A percentile compares a stretch with the other conserved stretches of the same genome.
Evolutionary conservation across 768 basidiomycete species (phyloP).

Genomic region (Mycena leptocephala): DNA sequence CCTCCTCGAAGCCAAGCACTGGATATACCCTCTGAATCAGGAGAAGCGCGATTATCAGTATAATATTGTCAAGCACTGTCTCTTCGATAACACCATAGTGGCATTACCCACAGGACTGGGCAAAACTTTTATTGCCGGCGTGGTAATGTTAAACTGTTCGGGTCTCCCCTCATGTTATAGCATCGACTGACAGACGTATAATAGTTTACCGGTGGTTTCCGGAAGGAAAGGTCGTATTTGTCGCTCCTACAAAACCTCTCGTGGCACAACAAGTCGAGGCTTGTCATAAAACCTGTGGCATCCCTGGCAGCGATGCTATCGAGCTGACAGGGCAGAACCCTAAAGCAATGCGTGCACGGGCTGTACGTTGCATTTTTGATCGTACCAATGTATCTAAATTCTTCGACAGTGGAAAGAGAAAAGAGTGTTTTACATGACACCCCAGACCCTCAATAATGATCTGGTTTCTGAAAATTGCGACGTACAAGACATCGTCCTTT

Average conservation of each 20-base stretch:
- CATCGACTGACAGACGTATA: conserved; percentile 14
- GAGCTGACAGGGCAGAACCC: conserved; percentile 89
- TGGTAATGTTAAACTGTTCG: conserved; percentile 95
- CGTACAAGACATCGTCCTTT: conserved; percentile 82
- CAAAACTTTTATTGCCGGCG: conserved; percentile 98
- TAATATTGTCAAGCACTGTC: conserved; percentile 88
- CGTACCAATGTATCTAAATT: conserved; percentile 14
- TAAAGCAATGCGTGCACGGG: conserved; percentile 66
- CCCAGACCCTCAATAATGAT: conserved; percentile 95
- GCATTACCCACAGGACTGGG: conserved; percentile 96
- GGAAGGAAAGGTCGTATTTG: conserved; percentile 92
- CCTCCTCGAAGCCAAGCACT: conserved; percentile 84
- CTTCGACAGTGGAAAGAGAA: conserved; percentile 83
- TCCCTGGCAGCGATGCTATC: conserved; percentile 87
- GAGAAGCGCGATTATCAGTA: conserved; percentile 95
- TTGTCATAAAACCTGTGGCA: conserved; percentile 94
- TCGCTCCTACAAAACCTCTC: conserved; percentile 96
- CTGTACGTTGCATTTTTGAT: conserved; percentile 60
- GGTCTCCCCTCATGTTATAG: background rate
- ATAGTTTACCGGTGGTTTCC: conserved; percentile 95
- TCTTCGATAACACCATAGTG: conserved; percentile 95
- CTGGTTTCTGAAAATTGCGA: conserved; percentile 83
- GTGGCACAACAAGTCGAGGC: conserved; percentile 97
- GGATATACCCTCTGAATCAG: conserved; percentile 93
- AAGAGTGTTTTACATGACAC: conserved; percentile 95